Base-by-base conservation (phyloP, 139 green algal genomes). In the Coccomyxa sp. region DNA sequence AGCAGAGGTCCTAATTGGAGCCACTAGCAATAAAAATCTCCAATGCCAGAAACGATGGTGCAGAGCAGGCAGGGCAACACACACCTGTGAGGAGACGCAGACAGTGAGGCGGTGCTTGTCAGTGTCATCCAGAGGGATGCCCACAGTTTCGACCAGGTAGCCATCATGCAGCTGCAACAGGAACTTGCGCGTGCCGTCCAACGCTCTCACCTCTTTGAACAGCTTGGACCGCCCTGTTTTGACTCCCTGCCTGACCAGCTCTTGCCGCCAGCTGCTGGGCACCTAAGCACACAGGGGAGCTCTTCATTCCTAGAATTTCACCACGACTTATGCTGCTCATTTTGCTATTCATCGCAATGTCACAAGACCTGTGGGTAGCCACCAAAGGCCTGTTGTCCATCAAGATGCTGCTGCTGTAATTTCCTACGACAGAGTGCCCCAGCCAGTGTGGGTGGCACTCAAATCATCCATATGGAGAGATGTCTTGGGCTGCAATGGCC, bases 81-180 rank as follows among this genome's bases (percentile, higher is more conserved):
- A 27, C 17, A 97, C 95, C 91, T 99, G 96, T 0, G 93, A 98
- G 16, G 93, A 98, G 17, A 99, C 94, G 84, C 97, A 99, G 59
- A 94, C 96, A 13, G 97, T 99, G 21, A 99, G 92, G 10, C 94
- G 85, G 15, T 79, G n/a, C n/a, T 88, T 86, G 25, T 81, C 83
- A 32, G 66, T 58, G 13, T 89, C 86, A 7, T 87, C 68, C 0
- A 83, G 84, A 25, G 96, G 96, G 45, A 98, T 98, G 25, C 95
- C 95, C 17, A 98, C 96, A 25, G 93, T 91, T 89, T 99, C 96
- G 59, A 99, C 92, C 23, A 98, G 79, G 30, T 89, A 89, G 3
- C 94, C 92, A 83, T 99, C 97, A 97, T 85, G 83, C 93, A 99
- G 90, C 88, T 96, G 90, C 78, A 99, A 90, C 83, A 99, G 90